These are phyloP conservation scores for Hyaloscypha finlandica DNA, from an alignment of 495 filamentous ascomycete genomes.

Conservation along the genomic window DNA sequence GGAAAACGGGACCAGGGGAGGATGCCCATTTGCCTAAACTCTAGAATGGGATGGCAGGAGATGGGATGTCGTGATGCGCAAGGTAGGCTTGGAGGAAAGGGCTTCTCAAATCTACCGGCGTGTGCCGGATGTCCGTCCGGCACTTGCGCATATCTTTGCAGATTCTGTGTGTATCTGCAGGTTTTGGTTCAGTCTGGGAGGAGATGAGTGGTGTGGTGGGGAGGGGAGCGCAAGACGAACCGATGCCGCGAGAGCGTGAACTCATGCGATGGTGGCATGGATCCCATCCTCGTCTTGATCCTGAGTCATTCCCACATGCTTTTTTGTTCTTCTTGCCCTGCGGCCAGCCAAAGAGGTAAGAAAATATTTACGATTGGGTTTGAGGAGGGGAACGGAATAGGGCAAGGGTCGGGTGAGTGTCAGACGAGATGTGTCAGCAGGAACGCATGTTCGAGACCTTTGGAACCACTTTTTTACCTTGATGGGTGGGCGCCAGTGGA, in stretches of 20 bases:
- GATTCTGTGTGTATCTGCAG: neutral
- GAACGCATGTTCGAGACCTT: neutral
- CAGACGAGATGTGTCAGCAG: neutral
- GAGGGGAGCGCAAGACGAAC: neutral
- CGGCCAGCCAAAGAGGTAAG: neutral
- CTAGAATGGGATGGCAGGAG: neutral
- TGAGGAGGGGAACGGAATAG: neutral
- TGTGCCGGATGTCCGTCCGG: neutral
- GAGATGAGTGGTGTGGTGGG: neutral
- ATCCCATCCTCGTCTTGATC: neutral
- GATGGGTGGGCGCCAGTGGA: neutral
- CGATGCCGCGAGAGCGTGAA: neutral
- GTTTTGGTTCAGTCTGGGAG: neutral
- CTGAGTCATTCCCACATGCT: neutral
- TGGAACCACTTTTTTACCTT: neutral
- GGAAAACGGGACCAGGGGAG: neutral
- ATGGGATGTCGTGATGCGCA: too few species aligned
- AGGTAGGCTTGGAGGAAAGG: neutral
- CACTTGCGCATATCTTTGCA: neutral
- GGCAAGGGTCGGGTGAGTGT: neutral
- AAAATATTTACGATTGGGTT: neutral
- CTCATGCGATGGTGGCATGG: neutral
- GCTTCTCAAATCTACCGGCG: neutral
- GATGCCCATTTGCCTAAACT: neutral
- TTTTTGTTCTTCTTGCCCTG: neutral